phyloP scores from a whole-genome alignment of 148 eudicot genomes.

The Arctostaphylos glauca region DNA sequence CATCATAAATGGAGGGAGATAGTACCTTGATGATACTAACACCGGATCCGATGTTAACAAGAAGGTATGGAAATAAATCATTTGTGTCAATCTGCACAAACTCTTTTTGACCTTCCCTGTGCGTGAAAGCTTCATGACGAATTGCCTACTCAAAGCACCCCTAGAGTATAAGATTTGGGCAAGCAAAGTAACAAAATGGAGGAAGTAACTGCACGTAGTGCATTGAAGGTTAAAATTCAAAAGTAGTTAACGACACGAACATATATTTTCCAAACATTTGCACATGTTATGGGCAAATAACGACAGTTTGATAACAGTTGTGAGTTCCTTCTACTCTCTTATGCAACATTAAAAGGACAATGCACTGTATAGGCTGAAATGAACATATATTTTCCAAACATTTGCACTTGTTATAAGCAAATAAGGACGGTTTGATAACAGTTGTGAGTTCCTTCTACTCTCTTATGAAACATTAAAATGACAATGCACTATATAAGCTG shows the following conservation, averaged over 20 bases:
- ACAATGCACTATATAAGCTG: background rate
- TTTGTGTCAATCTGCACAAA: conserved; percentile 94
- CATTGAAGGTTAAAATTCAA: background rate
- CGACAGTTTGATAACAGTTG: background rate
- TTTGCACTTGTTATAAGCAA: background rate
- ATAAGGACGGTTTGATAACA: background rate
- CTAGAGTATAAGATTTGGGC: background rate
- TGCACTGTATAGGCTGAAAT: background rate
- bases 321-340: background rate
- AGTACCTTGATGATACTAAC: conserved; percentile 96
- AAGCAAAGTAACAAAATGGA: conserved; percentile 3
- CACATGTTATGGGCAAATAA: background rate
- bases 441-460: background rate
- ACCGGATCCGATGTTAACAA: conserved; percentile 96
- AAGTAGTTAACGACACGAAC: background rate
- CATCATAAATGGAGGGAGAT: background rate
- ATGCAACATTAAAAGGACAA: background rate
- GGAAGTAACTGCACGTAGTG: background rate
- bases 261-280: conserved; percentile 1
- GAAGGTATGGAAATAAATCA: conserved; percentile 90
- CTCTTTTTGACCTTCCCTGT: conserved; percentile 90
- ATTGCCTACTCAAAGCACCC: conserved; percentile 55
- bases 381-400: background rate
- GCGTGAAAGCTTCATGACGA: conserved; percentile 97
- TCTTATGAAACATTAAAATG: background rate